Percentiles rank a stretch among this genome's conserved stretches.
These are phyloP conservation scores for Penicillium salamii DNA, from an alignment of 495 filamentous ascomycete species.

Conservation along the genomic window DNA sequence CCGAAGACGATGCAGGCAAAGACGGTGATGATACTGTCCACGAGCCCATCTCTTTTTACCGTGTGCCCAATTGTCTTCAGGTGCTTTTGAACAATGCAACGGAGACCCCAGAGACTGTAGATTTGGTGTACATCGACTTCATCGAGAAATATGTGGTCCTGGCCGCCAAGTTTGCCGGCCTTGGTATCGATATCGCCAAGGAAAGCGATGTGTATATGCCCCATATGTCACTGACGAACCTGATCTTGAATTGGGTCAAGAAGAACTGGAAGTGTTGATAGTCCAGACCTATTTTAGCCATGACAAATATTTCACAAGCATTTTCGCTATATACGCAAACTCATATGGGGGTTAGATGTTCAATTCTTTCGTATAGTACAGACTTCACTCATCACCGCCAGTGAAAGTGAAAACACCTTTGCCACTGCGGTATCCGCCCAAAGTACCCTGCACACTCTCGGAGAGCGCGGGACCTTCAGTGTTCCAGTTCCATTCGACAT, in stretches of 20 bases:
- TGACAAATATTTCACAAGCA: no score
- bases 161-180: constrained; percentile 65
- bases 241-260: constrained; percentile 76
- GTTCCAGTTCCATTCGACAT: constrained; percentile 77
- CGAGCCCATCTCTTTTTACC: constrained; percentile 66
- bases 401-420: constrained; percentile 89
- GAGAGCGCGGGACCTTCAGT: constrained; percentile 62
- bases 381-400: constrained; percentile 33
- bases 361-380: neutral
- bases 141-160: constrained; percentile 74
- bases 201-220: constrained; percentile 63
- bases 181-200: constrained; percentile 52
- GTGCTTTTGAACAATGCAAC: constrained; percentile 49
- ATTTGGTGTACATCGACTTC: constrained; percentile 89
- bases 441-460: constrained; percentile 69
- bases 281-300: neutral
- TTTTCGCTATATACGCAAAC: no score
- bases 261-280: constrained; percentile 64
- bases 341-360: neutral
- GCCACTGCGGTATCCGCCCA: constrained; percentile 74
- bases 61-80: constrained; percentile 80
- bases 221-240: constrained; percentile 64
- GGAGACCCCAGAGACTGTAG: constrained; percentile 61
- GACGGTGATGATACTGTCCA: constrained; percentile 94
- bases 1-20: constrained; percentile 75